Evolutionary conservation across 2,329 filamentous ascomycete species (phyloP).

Genomic region (Colletotrichum sp.): DNA sequence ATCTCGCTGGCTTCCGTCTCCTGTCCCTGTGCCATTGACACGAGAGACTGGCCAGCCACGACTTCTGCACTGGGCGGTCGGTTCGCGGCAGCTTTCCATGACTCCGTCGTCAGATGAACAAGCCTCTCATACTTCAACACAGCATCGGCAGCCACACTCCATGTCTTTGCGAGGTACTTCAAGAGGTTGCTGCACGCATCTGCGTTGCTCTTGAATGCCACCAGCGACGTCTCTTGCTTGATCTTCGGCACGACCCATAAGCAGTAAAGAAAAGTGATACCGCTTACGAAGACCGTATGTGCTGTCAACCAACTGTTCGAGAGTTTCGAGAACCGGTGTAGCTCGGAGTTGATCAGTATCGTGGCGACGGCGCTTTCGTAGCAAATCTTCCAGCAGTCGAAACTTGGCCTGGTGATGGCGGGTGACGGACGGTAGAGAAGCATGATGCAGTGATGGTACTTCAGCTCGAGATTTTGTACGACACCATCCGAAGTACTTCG

Average conservation of each 20-base stretch:
- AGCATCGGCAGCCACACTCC: slow-evolving; percentile 40
- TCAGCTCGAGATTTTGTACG: slow-evolving; percentile 31
- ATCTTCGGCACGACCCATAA: slow-evolving; percentile 20
- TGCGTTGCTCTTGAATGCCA: slow-evolving; percentile 3
- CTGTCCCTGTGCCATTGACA: background rate
- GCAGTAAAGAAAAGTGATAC: slow-evolving; percentile 33
- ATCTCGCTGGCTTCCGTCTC: background rate
- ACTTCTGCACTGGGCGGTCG: background rate
- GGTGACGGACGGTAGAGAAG: slow-evolving; percentile 34
- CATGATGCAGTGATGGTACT: slow-evolving; percentile 34
- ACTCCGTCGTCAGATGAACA: background rate
- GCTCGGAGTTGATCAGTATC: slow-evolving; percentile 29
- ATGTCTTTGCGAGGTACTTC: slow-evolving; percentile 25
- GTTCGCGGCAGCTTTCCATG: background rate
- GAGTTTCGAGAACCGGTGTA: slow-evolving; percentile 32
- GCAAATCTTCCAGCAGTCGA: slow-evolving; percentile 28
- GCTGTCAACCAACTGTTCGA: slow-evolving; percentile 33
- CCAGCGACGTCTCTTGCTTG: background rate
- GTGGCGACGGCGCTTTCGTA: slow-evolving; percentile 31
- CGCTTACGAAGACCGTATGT: slow-evolving; percentile 33
- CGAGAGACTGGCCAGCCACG: background rate
- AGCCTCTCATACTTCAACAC: slow-evolving; percentile 31
- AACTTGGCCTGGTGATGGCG: slow-evolving; percentile 26
- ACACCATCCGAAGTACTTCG: slow-evolving; percentile 17
- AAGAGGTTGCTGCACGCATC: slow-evolving; percentile 25